A percentile compares a stretch with the other conserved stretches of the same genome.
These are phyloP conservation scores for Dactylellina parvicollis DNA, from an alignment of 2,329 filamentous ascomycete species.

Conservation along the genomic window DNA sequence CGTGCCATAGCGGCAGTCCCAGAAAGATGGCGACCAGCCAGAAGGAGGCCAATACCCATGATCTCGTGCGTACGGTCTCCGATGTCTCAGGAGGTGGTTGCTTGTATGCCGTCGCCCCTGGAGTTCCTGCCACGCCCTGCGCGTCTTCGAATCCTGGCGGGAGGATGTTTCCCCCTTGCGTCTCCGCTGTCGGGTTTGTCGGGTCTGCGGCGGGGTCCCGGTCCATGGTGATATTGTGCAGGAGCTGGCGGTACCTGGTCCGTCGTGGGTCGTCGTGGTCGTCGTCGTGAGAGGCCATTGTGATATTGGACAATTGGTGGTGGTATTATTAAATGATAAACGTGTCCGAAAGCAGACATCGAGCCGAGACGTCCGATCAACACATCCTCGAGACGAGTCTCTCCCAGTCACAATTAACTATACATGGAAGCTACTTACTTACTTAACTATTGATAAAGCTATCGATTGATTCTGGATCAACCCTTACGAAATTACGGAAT, in stretches of 20 bases:
- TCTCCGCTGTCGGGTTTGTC: neutral
- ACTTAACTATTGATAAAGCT: neutral
- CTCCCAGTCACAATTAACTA: neutral
- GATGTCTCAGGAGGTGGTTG: constrained; percentile 79
- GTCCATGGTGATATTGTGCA: constrained; percentile 41
- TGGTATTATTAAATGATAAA: neutral
- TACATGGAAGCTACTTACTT: neutral
- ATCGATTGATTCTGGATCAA: neutral
- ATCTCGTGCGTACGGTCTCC: constrained; percentile 74
- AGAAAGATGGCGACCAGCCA: constrained; percentile 86
- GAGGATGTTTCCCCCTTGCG: constrained; percentile 5
- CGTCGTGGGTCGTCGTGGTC: constrained; percentile 11
- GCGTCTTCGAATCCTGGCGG: constrained; percentile 38
- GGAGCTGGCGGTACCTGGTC: constrained; percentile 25
- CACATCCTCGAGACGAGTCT: constrained; percentile 14
- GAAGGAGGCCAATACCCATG: constrained; percentile 82
- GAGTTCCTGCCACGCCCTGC: neutral
- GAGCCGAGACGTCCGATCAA: constrained; percentile 42
- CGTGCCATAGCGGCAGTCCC: constrained; percentile 94
- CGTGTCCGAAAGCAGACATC: constrained; percentile 28
- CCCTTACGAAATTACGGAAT: neutral
- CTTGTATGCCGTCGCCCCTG: constrained; percentile 33
- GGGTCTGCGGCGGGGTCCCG: neutral
- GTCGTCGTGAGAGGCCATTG: neutral
- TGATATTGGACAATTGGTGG: neutral